phyloP scores from a whole-genome alignment of 2,329 filamentous ascomycete species.

The Neoscytalidium dimidiatum region DNA sequence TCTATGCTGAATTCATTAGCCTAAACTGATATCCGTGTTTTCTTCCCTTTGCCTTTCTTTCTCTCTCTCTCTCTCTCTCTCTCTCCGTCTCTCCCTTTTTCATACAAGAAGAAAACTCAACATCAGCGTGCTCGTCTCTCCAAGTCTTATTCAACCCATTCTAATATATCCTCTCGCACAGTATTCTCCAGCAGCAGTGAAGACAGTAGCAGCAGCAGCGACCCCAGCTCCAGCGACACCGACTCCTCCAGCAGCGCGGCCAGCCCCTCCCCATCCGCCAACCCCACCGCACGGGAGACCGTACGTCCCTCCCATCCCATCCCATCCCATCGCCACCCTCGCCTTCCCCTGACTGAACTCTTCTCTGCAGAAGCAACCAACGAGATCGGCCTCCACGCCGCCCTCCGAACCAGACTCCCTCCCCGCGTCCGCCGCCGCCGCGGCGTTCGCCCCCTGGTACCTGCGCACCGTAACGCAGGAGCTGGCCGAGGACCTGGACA shows the following conservation, averaged over 20 bases:
- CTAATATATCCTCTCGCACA: neutral
- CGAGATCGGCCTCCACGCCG: neutral
- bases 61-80: too few species aligned
- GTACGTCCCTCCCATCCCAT: neutral
- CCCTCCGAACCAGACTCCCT: neutral
- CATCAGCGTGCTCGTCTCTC: too few species aligned
- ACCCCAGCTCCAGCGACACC: neutral
- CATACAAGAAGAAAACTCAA: too few species aligned
- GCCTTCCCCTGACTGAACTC: neutral
- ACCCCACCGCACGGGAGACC: neutral
- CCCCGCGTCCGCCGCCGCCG: neutral
- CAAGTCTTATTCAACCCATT: neutral
- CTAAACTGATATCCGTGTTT: too few species aligned
- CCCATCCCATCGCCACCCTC: neutral
- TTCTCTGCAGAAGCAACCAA: neutral
- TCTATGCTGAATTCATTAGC: too few species aligned
- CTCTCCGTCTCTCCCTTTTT: neutral
- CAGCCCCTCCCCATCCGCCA: neutral
- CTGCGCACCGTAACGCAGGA: constrained; percentile 69
- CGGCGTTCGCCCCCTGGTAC: constrained; percentile 64
- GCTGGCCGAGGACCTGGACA: constrained; percentile 73
- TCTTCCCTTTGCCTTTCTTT: too few species aligned
- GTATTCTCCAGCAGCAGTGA: constrained; percentile 8
- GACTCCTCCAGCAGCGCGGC: neutral
- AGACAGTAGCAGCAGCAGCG: constrained; percentile 8